These are phyloP conservation scores for Paraphaeosphaeria sporulosa DNA, from an alignment of 2,329 filamentous ascomycete genomes.

Conservation along the genomic window DNA sequence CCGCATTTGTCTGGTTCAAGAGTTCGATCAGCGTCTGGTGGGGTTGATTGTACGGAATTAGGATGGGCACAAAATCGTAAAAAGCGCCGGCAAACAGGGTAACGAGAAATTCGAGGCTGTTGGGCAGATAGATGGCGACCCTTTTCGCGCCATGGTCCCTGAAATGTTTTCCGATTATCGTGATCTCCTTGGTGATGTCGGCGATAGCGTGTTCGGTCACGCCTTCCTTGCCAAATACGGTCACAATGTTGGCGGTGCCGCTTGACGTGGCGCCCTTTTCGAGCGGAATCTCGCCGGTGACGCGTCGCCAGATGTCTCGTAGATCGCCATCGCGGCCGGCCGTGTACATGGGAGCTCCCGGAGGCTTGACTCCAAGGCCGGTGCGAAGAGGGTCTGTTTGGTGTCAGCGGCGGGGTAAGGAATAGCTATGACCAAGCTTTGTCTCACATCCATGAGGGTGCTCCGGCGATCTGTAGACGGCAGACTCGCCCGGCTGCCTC, in stretches of 20 bases:
- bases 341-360: constrained; percentile 82
- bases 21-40: constrained; percentile 74
- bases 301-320: constrained; percentile 86
- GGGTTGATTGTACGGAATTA: constrained; percentile 83
- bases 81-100: constrained; percentile 87
- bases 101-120: constrained; percentile 86
- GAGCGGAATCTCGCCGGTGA: constrained; percentile 68
- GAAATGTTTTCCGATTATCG: constrained; percentile 80
- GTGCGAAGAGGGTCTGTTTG: constrained; percentile 45
- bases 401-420: constrained; percentile 27
- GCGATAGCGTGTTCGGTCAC: constrained; percentile 74
- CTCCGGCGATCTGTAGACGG: constrained; percentile 83
- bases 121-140: constrained; percentile 89
- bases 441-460: constrained; percentile 76
- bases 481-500: constrained; percentile 83
- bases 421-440: background rate
- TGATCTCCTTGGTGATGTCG: constrained; percentile 84
- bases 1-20: constrained; percentile 75
- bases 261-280: constrained; percentile 70
- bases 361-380: constrained; percentile 75
- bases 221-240: constrained; percentile 78
- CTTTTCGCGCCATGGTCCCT: constrained; percentile 72
- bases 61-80: constrained; percentile 82
- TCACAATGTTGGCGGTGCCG: constrained; percentile 76
- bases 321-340: constrained; percentile 86